Base-by-base conservation (phyloP, 2,329 filamentous ascomycete genomes). In the Pestalotiopsis sp. region DNA sequence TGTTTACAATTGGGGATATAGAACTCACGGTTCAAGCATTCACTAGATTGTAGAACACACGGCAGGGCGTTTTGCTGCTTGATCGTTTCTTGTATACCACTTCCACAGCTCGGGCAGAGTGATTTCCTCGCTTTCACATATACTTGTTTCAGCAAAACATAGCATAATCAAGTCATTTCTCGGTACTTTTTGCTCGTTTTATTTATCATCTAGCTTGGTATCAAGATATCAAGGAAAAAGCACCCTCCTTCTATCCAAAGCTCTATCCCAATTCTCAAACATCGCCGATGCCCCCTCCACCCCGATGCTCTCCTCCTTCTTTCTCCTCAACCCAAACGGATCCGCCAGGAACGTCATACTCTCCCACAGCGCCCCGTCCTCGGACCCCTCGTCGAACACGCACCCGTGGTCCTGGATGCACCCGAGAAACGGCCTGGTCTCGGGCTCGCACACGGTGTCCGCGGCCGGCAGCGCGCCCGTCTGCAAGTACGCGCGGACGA, bases 401-500 rank as follows among this genome's bases (percentile, higher is more conserved):
- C 66, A 67, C 4, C 45, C 45, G 14, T 38, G 14, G 23, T 49
- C 31, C 25, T 67, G 61, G 3, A 67, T 25, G 23, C 66, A 67
- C 11, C 66, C 66, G 12, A 67, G 20, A 13, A 62, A 62, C 11
- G 59, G 59, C 31, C n/a, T 62, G 59, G 38, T 20, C 31, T 68
- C 67, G 36, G 67, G 62, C 62, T 68, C 49, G n/a, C 62, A 59
- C 20, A 52, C 36, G 31, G 17, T 61, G 14, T 41, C 67, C 20
- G n/a, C 41, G 12, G 14, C 25, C 14, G 67, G 67, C 27, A 68
- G 52, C n/a, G 14, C 31, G 13, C 67, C 67, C 17, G 25, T 58
- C 39, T 68, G 67, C 14, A 64, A 68, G 57, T 65, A 68, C 6
- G 17, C 52, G 20, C 67, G 61, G 45, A 68, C 49, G 23, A 13